These are phyloP conservation scores for Pseudohalonectria lignicola DNA, from an alignment of 2,329 filamentous ascomycete species.

Conservation along the genomic window DNA sequence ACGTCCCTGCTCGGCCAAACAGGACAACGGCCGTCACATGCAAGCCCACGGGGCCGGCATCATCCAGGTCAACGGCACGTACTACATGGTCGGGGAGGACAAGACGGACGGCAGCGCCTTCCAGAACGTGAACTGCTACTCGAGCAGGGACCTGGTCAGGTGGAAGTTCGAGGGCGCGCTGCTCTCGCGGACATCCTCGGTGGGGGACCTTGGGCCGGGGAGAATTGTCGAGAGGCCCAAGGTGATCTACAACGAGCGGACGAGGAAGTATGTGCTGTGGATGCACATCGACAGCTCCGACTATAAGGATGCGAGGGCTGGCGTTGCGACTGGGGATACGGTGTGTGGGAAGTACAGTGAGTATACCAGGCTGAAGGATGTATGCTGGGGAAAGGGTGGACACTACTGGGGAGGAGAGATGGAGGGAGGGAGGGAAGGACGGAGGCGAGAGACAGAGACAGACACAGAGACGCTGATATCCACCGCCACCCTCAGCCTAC, in stretches of 20 bases:
- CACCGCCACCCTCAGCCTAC: conserved; percentile 7
- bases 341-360: conserved; percentile 49
- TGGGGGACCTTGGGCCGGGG: conserved; percentile 16
- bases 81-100: conserved; percentile 62
- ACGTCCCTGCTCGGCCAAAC: no score
- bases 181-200: conserved; percentile 8
- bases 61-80: conserved; percentile 44
- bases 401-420: no score
- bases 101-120: conserved; percentile 52
- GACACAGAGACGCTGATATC: not conserved
- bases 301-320: conserved; percentile 13
- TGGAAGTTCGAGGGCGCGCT: conserved; percentile 12
- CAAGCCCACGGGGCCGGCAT: conserved; percentile 59
- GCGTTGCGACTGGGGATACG: conserved; percentile 24
- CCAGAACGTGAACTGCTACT: conserved; percentile 60
- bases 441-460: no score
- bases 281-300: conserved; percentile 53
- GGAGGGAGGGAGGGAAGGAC: no score
- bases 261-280: conserved; percentile 36
- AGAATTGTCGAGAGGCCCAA: conserved; percentile 59
- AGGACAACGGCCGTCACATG: conserved; percentile 30
- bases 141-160: conserved; percentile 50
- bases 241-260: conserved; percentile 54
- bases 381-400: no score
- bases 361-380: conserved; percentile 1